These are phyloP conservation scores for Cylindrodendrum hubeiense DNA, from an alignment of 2,329 filamentous ascomycete genomes.

Conservation along the genomic window DNA sequence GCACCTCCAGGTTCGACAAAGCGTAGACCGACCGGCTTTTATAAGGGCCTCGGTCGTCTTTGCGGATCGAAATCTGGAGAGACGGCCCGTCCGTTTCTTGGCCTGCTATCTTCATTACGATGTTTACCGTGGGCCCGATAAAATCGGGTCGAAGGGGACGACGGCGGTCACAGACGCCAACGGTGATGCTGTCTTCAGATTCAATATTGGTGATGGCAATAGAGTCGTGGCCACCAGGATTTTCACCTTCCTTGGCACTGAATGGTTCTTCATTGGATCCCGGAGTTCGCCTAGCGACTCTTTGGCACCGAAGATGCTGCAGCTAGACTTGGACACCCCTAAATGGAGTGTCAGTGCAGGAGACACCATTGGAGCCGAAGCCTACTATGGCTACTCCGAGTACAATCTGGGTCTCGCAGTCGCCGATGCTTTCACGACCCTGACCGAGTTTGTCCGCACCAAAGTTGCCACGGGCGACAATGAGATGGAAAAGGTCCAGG, in stretches of 20 bases:
- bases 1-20: background rate
- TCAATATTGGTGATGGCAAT: background rate
- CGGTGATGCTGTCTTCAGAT: background rate
- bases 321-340: background rate
- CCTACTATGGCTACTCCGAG: background rate
- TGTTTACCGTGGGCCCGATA: background rate
- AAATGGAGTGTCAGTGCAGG: background rate
- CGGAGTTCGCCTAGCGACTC: background rate
- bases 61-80: background rate
- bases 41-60: background rate
- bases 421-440: background rate
- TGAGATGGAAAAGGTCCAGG: background rate
- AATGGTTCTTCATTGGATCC: background rate
- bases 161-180: background rate
- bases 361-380: background rate
- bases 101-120: background rate
- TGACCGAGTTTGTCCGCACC: background rate
- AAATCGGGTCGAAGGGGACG: background rate
- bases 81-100: background rate
- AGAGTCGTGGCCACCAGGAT: background rate
- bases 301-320: background rate
- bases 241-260: background rate
- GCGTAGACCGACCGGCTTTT: background rate
- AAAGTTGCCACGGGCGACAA: background rate
- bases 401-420: conserved; percentile 2